A percentile compares a stretch with the other conserved stretches of the same genome.
These are phyloP conservation scores for Fraxinus anomala DNA, from an alignment of 257 asterid species.

Conservation along the genomic window DNA sequence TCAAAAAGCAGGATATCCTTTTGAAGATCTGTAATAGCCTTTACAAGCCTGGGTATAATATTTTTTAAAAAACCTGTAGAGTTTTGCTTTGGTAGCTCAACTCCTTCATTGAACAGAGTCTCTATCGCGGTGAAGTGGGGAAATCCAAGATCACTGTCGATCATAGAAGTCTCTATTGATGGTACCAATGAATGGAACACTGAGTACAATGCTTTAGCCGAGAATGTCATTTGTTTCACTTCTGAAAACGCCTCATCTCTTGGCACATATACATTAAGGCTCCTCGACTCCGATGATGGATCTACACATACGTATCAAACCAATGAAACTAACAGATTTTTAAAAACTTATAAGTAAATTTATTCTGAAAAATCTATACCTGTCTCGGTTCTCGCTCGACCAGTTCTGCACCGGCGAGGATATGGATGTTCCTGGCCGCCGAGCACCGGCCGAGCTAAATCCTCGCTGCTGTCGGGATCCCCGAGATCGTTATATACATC, in stretches of 20 bases:
- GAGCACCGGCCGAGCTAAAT: slow-evolving; percentile 57
- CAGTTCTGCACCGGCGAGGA: slow-evolving; percentile 82
- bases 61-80: slow-evolving; percentile 13
- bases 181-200: slow-evolving; percentile 55
- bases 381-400: slow-evolving; percentile 47
- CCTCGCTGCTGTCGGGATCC: slow-evolving; percentile 45
- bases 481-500: slow-evolving; percentile 85
- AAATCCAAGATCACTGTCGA: slow-evolving; percentile 34
- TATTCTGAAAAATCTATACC: slow-evolving; percentile 31
- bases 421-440: slow-evolving; percentile 62
- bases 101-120: slow-evolving; percentile 50
- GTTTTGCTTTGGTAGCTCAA: slow-evolving; percentile 28
- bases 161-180: slow-evolving; percentile 6
- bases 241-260: slow-evolving; percentile 71
- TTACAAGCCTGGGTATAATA: slow-evolving; percentile 48
- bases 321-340: not conserved
- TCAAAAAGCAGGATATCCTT: slow-evolving; percentile 44
- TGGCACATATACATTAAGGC: slow-evolving; percentile 46
- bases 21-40: slow-evolving; percentile 26
- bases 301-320: slow-evolving; percentile 33
- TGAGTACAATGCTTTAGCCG: slow-evolving; percentile 41
- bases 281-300: slow-evolving; percentile 56
- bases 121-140: slow-evolving; percentile 67
- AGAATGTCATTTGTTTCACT: slow-evolving; percentile 46
- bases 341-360: not conserved